Conservation (phyloP, 2,329 filamentous ascomycete species). For the Nannizziopsis barbatae region DNA sequence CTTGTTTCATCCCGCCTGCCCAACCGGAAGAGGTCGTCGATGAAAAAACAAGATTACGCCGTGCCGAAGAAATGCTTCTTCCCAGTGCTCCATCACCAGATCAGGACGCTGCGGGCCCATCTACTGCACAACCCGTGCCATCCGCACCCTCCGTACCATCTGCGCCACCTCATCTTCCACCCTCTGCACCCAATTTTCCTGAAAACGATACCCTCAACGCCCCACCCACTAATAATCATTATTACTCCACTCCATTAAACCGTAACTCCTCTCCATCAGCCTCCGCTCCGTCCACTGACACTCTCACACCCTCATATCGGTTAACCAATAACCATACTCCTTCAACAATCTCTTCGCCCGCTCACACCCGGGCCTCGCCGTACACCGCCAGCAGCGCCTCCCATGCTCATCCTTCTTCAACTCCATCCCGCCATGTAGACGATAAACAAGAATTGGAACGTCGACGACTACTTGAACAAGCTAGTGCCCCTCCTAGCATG, state of each 20-base stretch:
- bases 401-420: not conserved
- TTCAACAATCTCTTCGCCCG: not conserved
- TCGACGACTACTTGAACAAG: constrained; percentile 50
- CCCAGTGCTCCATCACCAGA: constrained; percentile 62
- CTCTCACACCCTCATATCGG: constrained; percentile 17
- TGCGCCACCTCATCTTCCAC: constrained; percentile 13
- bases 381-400: not conserved
- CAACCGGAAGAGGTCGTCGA: constrained; percentile 53
- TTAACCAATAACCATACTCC: constrained; percentile 1
- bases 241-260: constrained; percentile 13
- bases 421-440: constrained; percentile 33
- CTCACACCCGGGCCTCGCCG: constrained; percentile 4
- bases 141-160: constrained; percentile 21
- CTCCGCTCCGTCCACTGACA: constrained; percentile 24
- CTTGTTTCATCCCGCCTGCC: constrained; percentile 26
- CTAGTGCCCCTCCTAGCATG: constrained; percentile 45
- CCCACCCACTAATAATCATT: constrained; percentile 32
- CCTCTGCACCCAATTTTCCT: constrained; percentile 36
- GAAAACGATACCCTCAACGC: constrained; percentile 36
- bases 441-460: constrained; percentile 73
- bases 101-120: constrained; percentile 25
- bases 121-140: constrained; percentile 29
- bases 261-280: constrained; percentile 15
- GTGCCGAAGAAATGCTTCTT: constrained; percentile 65
- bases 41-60: constrained; percentile 71